Base-by-base conservation (phyloP, 1,139 yeast species). In the Hyphopichia khmerensis region DNA sequence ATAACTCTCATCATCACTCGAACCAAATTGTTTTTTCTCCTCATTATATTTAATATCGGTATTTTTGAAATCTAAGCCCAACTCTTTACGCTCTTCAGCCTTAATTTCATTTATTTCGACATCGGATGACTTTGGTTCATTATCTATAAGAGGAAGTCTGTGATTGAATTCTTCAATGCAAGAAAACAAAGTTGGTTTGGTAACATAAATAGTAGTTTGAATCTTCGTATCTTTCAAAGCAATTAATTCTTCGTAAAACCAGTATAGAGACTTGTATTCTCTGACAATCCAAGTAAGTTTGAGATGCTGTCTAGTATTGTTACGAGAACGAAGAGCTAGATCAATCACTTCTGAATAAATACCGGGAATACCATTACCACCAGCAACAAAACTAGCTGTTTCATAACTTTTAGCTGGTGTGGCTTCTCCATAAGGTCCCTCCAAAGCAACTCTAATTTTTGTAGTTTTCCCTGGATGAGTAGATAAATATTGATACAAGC, bases 281-380 rank as follows among this genome's bases (percentile, higher is more conserved):
- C 73, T 59, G 18, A 70, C 53, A 31, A 68, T 55, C 75, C 75
- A 70, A 24, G 55, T 43, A 44, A 70, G 55, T 46, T 65, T 67
- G 35, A 69, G 45, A 4, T 46, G 44, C 30, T 57, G 61, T 24
- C 53, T 57, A 18, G 48, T 36, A 21, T 50, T 45, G 16, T 51
- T 47, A 2, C 42, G 47, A 2, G 56, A 41, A 26, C 45, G 46
- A 15, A 41, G 39, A 6, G 62, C 57, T 40, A 69, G 54, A 38
- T 64, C 60, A 32, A 58, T 51, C 4, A 71, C 70, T 49, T 69
- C 75, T 35, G 67, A 64, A 44, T 61, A 69, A 27, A 73, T 64
- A 21, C 72, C 75, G 1, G 76, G 74, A 35, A 70, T 67, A 43
- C 75, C 76, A 47, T 64, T 67, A 35, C 76, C 76, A 10, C 75